phyloP scores from a whole-genome alignment of 2,329 filamentous ascomycete species.

The Pseudogymnoascus sp. region DNA sequence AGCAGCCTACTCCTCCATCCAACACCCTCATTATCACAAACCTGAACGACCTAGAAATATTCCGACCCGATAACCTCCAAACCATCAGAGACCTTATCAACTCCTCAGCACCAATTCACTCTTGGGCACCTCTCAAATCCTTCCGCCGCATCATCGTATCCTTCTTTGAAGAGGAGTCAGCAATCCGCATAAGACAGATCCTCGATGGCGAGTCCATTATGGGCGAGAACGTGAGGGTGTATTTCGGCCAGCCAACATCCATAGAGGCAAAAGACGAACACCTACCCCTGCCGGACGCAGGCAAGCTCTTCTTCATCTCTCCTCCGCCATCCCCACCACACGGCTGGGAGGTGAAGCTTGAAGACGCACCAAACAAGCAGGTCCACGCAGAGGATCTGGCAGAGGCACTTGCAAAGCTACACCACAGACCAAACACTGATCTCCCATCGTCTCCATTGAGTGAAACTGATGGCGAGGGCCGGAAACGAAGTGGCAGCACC shows the following conservation, averaged over 20 bases:
- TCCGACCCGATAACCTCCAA: constrained; percentile 66
- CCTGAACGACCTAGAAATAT: constrained; percentile 66
- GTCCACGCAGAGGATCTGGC: constrained; percentile 65
- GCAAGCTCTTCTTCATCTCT: constrained; percentile 68
- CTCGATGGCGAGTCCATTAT: constrained; percentile 71
- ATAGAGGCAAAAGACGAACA: constrained; percentile 49
- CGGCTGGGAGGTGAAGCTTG: constrained; percentile 61
- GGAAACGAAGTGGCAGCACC: constrained; percentile 52
- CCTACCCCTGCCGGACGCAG: constrained; percentile 60
- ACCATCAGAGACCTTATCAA: constrained; percentile 66
- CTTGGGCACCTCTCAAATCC: constrained; percentile 74
- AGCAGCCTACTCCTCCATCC: constrained; percentile 65
- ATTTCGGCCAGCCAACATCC: constrained; percentile 59
- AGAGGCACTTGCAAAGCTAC: constrained; percentile 57
- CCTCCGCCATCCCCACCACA: constrained; percentile 62
- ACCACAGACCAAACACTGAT: constrained; percentile 35
- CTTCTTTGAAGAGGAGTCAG: constrained; percentile 64
- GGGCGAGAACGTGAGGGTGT: constrained; percentile 62
- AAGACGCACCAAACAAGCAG: constrained; percentile 64
- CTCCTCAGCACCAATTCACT: constrained; percentile 64
- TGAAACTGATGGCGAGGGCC: constrained; percentile 24
- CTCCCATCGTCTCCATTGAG: constrained; percentile 39
- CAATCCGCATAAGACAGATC: constrained; percentile 62
- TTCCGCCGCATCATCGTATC: constrained; percentile 77
- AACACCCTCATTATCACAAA: constrained; percentile 85